Evolutionary conservation across 106 monocot genomes (phyloP), one percentile per base, ranked within the genome.

Genomic region (Ottelia alismoides): DNA sequence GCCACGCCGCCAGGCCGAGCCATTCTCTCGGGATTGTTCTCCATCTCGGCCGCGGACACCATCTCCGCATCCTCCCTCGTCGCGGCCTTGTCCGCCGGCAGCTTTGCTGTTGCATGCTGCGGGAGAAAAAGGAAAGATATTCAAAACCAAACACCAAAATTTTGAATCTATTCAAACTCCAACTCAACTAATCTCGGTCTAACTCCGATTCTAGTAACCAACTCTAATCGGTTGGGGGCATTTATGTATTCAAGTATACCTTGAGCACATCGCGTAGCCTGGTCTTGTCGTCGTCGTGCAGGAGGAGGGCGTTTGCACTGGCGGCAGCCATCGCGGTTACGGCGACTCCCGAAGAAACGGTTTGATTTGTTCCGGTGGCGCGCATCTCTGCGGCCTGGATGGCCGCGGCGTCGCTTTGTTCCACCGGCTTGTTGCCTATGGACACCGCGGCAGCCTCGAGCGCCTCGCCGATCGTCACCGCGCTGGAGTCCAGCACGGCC

Each of bases 401-500:
- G 0, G 79, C 83, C 0, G 71, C 79, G 0, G 76, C 83, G 54
- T 88, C 88, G 51, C 67, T 65, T 18, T n/a, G 47, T 12, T 79
- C 79, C 28, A 83, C 60, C 20, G 79, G 64, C 63, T 61, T 79
- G 21, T 67, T 67, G 1, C 73, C 70, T 4, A 47, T 67, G 0
- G 64, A 40, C 22, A 65, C 1, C 2, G 45, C 78, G 0, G 73
- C 59, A 1, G 76, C 79, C 63, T 83, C 88, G 3, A 88, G 62
- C 11, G 82, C 82, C 28, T 88, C 78, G 2, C 88, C 82, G 2
- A 79, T 60, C 0, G 76, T 67, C 2, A 72, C 22, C 30, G 23
- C n/a, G n/a, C n/a, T n/a, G n/a, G n/a, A n/a, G n/a, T n/a, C n/a
- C n/a, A n/a, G n/a, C n/a, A n/a, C n/a, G n/a, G n/a, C n/a, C n/a